phyloP scores from a whole-genome alignment of 257 asterid species.

The Fraxinus americana region DNA sequence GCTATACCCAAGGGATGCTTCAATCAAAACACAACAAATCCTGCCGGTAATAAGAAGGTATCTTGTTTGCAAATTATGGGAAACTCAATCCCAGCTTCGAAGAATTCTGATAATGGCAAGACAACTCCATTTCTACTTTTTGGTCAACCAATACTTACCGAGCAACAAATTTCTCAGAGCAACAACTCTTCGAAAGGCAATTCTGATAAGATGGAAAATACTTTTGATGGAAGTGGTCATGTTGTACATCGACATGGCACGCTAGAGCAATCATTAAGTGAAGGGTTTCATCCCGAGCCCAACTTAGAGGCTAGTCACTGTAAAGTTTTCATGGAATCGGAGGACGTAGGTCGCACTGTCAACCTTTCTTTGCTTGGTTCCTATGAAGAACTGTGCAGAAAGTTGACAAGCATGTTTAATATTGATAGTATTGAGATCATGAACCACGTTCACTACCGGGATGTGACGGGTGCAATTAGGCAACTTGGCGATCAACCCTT shows the following conservation, averaged over 20 bases:
- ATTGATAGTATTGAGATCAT: constrained; percentile 48
- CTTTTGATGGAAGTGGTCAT: constrained; percentile 54
- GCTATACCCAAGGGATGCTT: constrained; percentile 29
- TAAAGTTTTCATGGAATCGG: constrained; percentile 81
- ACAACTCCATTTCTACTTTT: constrained; percentile 30
- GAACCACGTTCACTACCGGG: constrained; percentile 57
- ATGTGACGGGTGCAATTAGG: constrained; percentile 48
- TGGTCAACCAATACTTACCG: constrained; percentile 37
- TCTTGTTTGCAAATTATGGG: constrained; percentile 27
- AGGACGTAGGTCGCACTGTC: constrained; percentile 73
- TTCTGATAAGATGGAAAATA: constrained; percentile 42
- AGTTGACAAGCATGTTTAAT: constrained; percentile 63
- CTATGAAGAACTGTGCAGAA: constrained; percentile 59
- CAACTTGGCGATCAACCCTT: constrained; percentile 71
- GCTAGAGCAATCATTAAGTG: constrained; percentile 41
- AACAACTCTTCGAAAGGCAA: constrained; percentile 56
- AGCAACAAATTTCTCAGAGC: constrained; percentile 27
- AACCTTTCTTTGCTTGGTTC: constrained; percentile 68
- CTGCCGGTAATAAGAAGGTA: constrained; percentile 11
- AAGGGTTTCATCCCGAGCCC: constrained; percentile 43
- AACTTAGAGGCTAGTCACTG: constrained; percentile 62
- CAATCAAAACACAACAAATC: constrained; percentile 34
- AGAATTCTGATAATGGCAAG: constrained; percentile 15
- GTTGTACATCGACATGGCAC: constrained; percentile 39
- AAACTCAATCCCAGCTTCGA: constrained; percentile 9